These are phyloP conservation scores for Trematosphaeria pertusa DNA, from an alignment of 2,329 filamentous ascomycete genomes.

Conservation along the genomic window DNA sequence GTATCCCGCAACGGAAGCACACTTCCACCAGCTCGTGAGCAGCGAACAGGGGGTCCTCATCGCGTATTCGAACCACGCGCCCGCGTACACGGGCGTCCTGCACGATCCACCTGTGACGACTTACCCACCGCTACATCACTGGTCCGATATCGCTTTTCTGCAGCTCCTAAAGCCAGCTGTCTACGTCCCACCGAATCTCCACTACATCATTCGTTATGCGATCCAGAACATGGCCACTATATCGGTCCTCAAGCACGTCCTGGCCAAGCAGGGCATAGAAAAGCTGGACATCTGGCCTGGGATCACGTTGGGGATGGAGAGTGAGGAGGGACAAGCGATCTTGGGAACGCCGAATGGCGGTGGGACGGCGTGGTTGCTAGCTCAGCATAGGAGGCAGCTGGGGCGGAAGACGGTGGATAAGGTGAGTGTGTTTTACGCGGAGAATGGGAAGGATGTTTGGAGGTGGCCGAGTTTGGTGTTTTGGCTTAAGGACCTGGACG, in stretches of 20 bases:
- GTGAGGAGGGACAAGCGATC: constrained; percentile 10
- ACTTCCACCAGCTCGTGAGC: constrained; percentile 7
- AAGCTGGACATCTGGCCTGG: constrained; percentile 13
- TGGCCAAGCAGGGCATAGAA: neutral
- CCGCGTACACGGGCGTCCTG: neutral
- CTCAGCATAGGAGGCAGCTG: constrained; percentile 10
- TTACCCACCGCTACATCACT: constrained; percentile 8
- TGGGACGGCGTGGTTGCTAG: constrained; percentile 13
- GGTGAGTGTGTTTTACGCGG: constrained; percentile 11
- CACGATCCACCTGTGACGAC: neutral
- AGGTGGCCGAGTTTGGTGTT: constrained; percentile 7
- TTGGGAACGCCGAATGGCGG: constrained; percentile 18
- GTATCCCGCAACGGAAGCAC: constrained; percentile 2
- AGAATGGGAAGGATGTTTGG: neutral
- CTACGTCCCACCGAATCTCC: neutral
- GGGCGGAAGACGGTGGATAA: constrained; percentile 11
- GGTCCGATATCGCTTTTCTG: constrained; percentile 22
- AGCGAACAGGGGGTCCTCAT: constrained; percentile 8
- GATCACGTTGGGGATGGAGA: constrained; percentile 6
- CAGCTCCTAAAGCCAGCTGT: constrained; percentile 4
- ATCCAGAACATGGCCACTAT: constrained; percentile 9
- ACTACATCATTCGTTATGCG: constrained; percentile 9
- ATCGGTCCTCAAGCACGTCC: neutral
- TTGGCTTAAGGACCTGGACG: constrained; percentile 1
- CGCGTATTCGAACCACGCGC: neutral